phyloP scores from a whole-genome alignment of 306 rosid genomes.

The Vigna hirtella region DNA sequence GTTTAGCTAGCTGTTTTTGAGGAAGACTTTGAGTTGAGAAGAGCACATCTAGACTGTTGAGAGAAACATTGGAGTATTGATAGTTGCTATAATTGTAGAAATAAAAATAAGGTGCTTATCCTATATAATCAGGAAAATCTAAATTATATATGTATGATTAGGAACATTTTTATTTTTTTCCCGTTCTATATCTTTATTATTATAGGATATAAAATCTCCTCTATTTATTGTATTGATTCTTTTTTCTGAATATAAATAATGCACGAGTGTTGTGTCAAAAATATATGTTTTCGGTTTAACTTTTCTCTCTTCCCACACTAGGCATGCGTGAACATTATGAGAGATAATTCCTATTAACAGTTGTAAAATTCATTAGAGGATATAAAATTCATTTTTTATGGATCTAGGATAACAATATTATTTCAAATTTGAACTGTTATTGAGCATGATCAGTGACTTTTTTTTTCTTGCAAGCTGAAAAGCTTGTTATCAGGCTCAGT shows the following conservation, averaged over 20 bases:
- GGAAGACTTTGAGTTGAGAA: constrained; percentile 1
- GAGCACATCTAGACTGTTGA: background rate
- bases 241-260: no score
- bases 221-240: no score
- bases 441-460: background rate
- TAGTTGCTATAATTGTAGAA: no score
- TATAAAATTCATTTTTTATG: constrained; percentile 6
- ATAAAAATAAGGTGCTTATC: no score
- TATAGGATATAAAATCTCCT: no score
- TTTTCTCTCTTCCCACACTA: background rate
- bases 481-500: background rate
- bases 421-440: constrained; percentile 23
- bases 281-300: no score
- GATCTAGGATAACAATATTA: background rate
- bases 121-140: no score
- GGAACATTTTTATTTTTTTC: no score
- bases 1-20: constrained; percentile 26
- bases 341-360: constrained; percentile 22
- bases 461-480: background rate
- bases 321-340: background rate
- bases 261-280: no score
- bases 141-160: no score
- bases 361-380: constrained; percentile 9
- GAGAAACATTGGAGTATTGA: no score
- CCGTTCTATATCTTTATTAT: no score